A percentile compares a stretch with the other conserved stretches of the same genome.
Conservation (phyloP, 2,329 filamentous ascomycete species). For the Aspergillus aculeatus region DNA sequence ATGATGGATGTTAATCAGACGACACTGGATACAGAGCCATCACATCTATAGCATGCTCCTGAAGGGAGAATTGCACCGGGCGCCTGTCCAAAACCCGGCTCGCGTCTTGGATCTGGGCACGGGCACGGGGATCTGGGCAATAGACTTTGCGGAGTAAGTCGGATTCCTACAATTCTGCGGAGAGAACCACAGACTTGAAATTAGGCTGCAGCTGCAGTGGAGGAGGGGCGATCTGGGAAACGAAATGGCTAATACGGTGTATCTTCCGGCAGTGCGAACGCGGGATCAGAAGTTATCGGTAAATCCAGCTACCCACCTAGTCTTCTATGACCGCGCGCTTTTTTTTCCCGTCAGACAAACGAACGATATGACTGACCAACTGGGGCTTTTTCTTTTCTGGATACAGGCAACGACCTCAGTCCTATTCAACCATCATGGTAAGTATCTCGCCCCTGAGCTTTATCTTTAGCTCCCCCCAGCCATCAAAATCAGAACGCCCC, state of each 20-base stretch:
- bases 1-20: constrained; percentile 1
- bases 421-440: constrained; percentile 35
- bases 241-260: background rate
- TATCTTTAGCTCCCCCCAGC: no score
- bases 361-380: background rate
- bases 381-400: background rate
- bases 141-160: constrained; percentile 38
- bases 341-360: background rate
- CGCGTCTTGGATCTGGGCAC: constrained; percentile 38
- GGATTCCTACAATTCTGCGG: no score
- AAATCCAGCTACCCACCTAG: background rate
- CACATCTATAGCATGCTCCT: constrained; percentile 37
- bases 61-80: constrained; percentile 27
- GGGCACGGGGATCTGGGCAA: constrained; percentile 40
- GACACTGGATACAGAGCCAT: constrained; percentile 25
- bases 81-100: constrained; percentile 26
- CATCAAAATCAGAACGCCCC: background rate
- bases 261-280: constrained; percentile 21
- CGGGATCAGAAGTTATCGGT: constrained; percentile 33
- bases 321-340: background rate
- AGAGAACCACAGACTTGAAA: no score
- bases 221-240: no score
- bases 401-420: constrained; percentile 31
- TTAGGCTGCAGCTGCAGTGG: no score
- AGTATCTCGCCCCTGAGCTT: no score